phyloP scores from a whole-genome alignment of 176 grass and related monocot genomes.

The Dactylis glomerata region DNA sequence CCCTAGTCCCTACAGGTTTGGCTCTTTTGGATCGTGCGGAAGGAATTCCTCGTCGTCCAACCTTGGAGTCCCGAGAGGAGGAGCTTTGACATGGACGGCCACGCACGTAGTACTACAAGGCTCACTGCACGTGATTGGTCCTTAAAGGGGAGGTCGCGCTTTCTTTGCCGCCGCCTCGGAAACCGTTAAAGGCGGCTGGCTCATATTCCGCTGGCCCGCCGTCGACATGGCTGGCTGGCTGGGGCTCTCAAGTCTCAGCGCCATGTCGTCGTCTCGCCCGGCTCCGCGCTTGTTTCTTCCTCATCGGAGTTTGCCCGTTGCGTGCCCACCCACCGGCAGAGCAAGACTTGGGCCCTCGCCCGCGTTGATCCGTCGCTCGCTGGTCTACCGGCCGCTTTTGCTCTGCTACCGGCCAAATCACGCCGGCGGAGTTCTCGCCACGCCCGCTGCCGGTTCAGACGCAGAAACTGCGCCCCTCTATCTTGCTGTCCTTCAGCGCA shows the following conservation, averaged over 20 bases:
- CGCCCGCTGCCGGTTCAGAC: neutral
- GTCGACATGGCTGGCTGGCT: neutral
- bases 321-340: neutral
- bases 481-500: neutral
- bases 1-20: neutral
- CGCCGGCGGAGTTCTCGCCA: neutral
- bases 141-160: constrained; percentile 43
- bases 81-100: constrained; percentile 18
- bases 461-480: neutral
- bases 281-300: neutral
- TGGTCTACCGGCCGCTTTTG: neutral
- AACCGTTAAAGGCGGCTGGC: constrained; percentile 46
- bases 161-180: constrained; percentile 47
- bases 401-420: neutral
- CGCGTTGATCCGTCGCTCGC: constrained; percentile 2
- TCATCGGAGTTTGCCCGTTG: neutral
- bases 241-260: neutral
- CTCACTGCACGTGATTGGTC: constrained; percentile 64
- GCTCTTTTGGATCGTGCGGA: constrained; percentile 35
- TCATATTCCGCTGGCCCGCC: constrained; percentile 19
- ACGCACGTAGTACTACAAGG: constrained; percentile 11
- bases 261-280: neutral
- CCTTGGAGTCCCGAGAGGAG: neutral
- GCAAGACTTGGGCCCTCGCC: neutral
- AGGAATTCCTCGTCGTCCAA: constrained; percentile 22